Conservation (phyloP, 176 grass and related monocot species). For the Tuctoria greenei region DNA sequence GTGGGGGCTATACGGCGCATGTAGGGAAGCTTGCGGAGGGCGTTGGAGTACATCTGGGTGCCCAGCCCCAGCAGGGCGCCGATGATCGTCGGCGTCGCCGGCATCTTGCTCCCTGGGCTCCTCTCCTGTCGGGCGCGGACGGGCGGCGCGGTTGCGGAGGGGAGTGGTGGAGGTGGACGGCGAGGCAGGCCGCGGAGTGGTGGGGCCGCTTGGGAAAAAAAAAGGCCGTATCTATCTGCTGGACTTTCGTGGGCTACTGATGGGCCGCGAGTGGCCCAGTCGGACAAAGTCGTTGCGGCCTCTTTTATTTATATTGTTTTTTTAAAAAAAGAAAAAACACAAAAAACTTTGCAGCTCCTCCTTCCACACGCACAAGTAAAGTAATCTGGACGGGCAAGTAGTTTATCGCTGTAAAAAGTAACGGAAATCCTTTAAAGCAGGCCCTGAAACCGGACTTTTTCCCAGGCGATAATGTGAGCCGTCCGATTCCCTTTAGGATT, state of each 20-base stretch:
- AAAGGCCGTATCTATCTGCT: not conserved
- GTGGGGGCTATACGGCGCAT: conserved; percentile 67
- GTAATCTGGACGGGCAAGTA: no score
- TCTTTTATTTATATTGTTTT: no score
- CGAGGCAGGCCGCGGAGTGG: conserved; percentile 7
- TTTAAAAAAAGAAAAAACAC: no score
- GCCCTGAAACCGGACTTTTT: no score
- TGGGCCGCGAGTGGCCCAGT: not conserved
- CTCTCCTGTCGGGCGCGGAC: not conserved
- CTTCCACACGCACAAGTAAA: no score
- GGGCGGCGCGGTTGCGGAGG: not conserved
- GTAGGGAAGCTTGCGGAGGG: conserved; percentile 93
- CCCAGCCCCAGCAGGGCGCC: conserved; percentile 79
- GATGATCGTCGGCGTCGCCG: conserved; percentile 78
- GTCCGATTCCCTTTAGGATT: no score
- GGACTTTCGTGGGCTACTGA: not conserved
- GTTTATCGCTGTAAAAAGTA: no score
- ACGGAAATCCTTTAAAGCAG: no score
- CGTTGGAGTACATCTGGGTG: conserved; percentile 98
- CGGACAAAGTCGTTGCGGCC: no score
- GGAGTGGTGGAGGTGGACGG: conserved; percentile 12
- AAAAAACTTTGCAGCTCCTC: no score
- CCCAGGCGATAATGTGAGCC: no score
- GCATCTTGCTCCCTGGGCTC: conserved; percentile 50
- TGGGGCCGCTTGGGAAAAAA: not conserved